Conservation (phyloP, 2,329 filamentous ascomycete species). For the Exserohilum turcica region DNA sequence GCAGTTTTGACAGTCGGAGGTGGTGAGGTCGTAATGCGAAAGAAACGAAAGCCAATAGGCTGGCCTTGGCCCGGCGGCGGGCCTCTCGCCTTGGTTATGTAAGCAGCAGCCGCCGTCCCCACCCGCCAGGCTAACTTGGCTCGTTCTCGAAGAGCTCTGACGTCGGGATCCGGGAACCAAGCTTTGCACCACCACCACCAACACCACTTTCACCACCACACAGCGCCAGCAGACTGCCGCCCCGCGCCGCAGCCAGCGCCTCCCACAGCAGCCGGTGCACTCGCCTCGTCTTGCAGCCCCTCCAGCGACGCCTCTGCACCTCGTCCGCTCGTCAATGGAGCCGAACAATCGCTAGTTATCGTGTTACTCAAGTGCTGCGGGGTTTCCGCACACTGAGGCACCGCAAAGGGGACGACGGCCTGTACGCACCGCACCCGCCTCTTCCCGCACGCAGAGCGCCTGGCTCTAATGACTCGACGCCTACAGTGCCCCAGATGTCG, state of each 20-base stretch:
- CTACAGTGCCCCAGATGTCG: conserved; percentile 45
- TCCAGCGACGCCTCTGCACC: neutral
- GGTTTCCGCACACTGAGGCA: conserved; percentile 51
- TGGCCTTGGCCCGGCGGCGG: conserved; percentile 17
- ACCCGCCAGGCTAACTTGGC: conserved; percentile 19
- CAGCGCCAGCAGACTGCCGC: neutral
- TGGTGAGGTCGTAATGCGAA: conserved; percentile 28
- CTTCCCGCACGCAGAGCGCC: neutral
- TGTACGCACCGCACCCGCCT: conserved; percentile 30
- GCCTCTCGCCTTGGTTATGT: neutral
- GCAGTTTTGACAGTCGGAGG: conserved; percentile 26
- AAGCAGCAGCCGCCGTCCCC: conserved; percentile 16
- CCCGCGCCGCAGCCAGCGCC: conserved; percentile 5
- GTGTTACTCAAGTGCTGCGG: conserved; percentile 51
- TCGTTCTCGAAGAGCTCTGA: conserved; percentile 21
- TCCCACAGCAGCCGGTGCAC: neutral
- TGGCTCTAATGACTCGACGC: conserved; percentile 28
- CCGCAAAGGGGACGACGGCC: conserved; percentile 47
- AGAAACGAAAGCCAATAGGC: conserved; percentile 26
- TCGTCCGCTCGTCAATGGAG: conserved; percentile 47
- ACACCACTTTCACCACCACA: neutral
- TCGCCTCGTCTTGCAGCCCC: neutral
- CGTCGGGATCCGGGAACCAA: conserved; percentile 17
- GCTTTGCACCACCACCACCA: conserved; percentile 10
- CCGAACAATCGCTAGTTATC: conserved; percentile 48